Conservation (phyloP, 805 yeast species). For the Candida takata region DNA sequence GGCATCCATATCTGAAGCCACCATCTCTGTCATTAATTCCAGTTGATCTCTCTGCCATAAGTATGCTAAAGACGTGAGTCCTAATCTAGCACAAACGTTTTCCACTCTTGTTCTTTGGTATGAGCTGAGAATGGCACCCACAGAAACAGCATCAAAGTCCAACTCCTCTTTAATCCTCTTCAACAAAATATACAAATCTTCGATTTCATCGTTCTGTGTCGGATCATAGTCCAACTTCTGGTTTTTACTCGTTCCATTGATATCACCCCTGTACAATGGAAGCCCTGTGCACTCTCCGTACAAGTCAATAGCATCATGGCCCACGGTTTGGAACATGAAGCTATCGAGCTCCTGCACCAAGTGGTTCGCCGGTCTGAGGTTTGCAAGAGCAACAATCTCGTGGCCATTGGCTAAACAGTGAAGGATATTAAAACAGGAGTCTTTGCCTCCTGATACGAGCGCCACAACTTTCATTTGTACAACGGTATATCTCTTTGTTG, state of each 20-base stretch:
- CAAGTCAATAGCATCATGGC: conserved; percentile 65
- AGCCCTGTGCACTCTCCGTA: conserved; percentile 68
- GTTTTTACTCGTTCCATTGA: conserved; percentile 56
- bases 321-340: conserved; percentile 97
- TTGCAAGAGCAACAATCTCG: conserved; percentile 78
- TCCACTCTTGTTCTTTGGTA: conserved; percentile 94
- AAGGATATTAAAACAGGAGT: conserved; percentile 82
- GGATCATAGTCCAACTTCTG: conserved; percentile 59
- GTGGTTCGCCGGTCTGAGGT: conserved; percentile 57
- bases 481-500: not conserved
- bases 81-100: conserved; percentile 72
- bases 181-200: conserved; percentile 61
- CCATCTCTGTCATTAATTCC: conserved; percentile 79
- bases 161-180: conserved; percentile 43
- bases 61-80: conserved; percentile 62
- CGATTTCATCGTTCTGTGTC: conserved; percentile 81
- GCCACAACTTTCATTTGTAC: conserved; percentile 81
- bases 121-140: conserved; percentile 94
- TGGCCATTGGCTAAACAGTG: conserved; percentile 87
- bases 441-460: conserved; percentile 92
- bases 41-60: conserved; percentile 88
- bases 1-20: conserved; percentile 61
- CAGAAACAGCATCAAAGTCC: conserved; percentile 78
- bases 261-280: conserved; percentile 69
- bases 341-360: conserved; percentile 73